Conservation (phyloP, 202 grass and related monocot genomes). For the Zoysia matrella region DNA sequence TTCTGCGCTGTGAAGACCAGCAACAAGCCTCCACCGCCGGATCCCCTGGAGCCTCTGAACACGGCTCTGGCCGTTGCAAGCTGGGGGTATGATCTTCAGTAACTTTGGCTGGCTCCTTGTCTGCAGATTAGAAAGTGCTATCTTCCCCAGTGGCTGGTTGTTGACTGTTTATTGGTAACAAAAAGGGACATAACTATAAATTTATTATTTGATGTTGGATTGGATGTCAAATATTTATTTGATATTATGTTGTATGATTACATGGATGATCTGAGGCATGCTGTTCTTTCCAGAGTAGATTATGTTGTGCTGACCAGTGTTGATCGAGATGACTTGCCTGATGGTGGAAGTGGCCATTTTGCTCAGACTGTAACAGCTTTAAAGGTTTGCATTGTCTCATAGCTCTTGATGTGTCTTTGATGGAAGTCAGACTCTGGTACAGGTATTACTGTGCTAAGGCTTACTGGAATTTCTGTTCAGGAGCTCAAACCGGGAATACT, state of each 20-base stretch:
- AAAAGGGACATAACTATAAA: no score
- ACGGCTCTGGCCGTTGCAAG: constrained; percentile 74
- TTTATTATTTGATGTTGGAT: no score
- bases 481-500: constrained; percentile 87
- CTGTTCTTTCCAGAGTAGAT: constrained; percentile 63
- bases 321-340: constrained; percentile 90
- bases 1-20: constrained; percentile 83
- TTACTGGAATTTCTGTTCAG: constrained; percentile 36
- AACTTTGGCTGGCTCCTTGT: background rate
- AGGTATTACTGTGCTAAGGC: background rate
- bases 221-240: no score
- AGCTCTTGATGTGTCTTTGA: background rate
- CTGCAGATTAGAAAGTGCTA: no score
- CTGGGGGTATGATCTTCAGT: constrained; percentile 65
- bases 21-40: constrained; percentile 63
- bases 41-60: constrained; percentile 70
- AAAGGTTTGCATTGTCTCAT: constrained; percentile 60
- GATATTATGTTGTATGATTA: no score
- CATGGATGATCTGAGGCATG: background rate
- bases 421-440: background rate
- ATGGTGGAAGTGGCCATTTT: constrained; percentile 90
- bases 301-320: constrained; percentile 94
- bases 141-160: no score
- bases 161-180: no score
- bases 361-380: constrained; percentile 77